Evolutionary conservation across 1,284 basidiomycete species (phyloP).

Genomic region (Sanghuangporus sanghuang): DNA sequence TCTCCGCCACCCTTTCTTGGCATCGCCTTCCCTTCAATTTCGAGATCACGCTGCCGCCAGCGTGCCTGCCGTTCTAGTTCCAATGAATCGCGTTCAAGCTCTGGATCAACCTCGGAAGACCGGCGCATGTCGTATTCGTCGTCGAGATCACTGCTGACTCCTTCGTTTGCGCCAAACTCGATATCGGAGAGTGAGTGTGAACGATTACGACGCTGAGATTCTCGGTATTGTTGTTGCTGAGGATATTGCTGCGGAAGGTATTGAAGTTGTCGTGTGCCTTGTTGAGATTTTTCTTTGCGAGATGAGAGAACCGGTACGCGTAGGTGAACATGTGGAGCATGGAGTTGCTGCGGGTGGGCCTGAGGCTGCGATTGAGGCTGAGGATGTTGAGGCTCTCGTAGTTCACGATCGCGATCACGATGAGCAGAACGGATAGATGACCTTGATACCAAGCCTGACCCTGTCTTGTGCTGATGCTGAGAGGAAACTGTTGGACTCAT

Average conservation of each 20-base stretch:
- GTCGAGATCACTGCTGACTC: not conserved
- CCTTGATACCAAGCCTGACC: not conserved
- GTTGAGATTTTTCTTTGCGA: not conserved
- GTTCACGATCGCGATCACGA: not conserved
- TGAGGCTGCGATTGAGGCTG: not conserved
- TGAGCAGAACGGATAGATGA: not conserved
- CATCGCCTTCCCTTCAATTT: conserved; percentile 1
- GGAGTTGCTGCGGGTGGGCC: not conserved
- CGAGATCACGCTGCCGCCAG: conserved; percentile 12
- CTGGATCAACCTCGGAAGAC: not conserved
- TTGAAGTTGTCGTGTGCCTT: not conserved
- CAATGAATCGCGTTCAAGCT: conserved; percentile 2
- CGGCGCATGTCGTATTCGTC: not conserved
- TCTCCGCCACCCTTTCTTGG: not conserved
- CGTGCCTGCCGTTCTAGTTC: not conserved
- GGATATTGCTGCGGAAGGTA: not conserved
- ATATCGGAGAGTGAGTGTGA: conserved; percentile 4
- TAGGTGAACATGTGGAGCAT: not conserved
- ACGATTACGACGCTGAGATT: not conserved
- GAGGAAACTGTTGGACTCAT: not conserved
- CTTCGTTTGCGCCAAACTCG: not conserved
- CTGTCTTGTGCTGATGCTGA: not conserved
- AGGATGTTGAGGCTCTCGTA: not conserved
- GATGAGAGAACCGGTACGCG: not conserved
- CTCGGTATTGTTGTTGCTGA: not conserved